These are phyloP conservation scores for Astrocystis sublimbata DNA, from an alignment of 495 filamentous ascomycete genomes.

Conservation along the genomic window DNA sequence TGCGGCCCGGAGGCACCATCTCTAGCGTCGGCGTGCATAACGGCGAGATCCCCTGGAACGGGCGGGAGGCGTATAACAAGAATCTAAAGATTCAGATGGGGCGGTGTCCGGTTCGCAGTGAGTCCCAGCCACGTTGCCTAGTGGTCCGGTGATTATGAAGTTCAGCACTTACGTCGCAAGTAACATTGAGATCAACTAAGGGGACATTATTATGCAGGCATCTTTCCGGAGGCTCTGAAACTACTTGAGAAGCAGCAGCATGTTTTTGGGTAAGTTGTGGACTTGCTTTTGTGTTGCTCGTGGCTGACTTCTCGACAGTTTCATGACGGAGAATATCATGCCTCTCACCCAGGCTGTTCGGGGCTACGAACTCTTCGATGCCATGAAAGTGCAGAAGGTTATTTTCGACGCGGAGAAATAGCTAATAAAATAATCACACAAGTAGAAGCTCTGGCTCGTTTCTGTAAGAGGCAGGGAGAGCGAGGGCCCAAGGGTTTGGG, in stretches of 20 bases:
- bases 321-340: conserved; percentile 92
- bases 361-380: conserved; percentile 86
- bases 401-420: conserved; percentile 46
- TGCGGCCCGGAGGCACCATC: conserved; percentile 51
- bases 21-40: conserved; percentile 55
- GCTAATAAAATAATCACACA: background rate
- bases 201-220: conserved; percentile 27
- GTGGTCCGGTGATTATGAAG: background rate
- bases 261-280: conserved; percentile 64
- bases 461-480: background rate
- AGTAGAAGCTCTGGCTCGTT: too few species aligned
- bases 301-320: conserved; percentile 49
- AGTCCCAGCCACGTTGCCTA: background rate
- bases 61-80: conserved; percentile 79
- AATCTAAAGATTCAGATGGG: conserved; percentile 87
- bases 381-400: conserved; percentile 87
- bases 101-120: conserved; percentile 80
- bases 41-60: conserved; percentile 55
- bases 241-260: conserved; percentile 79
- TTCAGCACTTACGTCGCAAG: background rate
- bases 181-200: background rate
- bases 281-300: background rate
- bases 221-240: conserved; percentile 73
- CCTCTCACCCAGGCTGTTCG: conserved; percentile 76
- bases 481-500: background rate